Conservation (phyloP, 306 rosid genomes). For the Mimosa bimucronata region DNA sequence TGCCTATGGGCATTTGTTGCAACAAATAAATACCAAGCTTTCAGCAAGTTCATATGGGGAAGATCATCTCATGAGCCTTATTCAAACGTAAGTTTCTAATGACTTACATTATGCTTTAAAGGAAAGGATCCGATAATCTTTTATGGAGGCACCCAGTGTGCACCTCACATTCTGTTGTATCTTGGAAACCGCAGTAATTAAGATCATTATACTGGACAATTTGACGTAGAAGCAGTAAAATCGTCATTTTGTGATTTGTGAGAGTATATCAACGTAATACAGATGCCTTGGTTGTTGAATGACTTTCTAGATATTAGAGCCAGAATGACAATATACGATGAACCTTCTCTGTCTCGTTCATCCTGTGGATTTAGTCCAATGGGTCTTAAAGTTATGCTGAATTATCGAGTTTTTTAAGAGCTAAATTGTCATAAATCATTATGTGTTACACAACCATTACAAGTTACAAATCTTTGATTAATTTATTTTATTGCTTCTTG, state of each 20-base stretch:
- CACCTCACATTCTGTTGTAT: neutral
- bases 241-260: too few relatives aligned
- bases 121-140: neutral
- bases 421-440: neutral
- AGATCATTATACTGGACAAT: too few relatives aligned
- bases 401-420: neutral
- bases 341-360: neutral
- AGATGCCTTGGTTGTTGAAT: neutral
- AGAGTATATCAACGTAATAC: too few relatives aligned
- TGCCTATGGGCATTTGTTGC: conserved; percentile 73
- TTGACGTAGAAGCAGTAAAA: too few relatives aligned
- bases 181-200: too few relatives aligned
- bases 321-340: neutral
- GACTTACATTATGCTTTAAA: neutral
- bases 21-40: conserved; percentile 77
- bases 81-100: conserved; percentile 73
- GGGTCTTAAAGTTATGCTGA: neutral
- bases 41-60: conserved; percentile 91
- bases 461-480: neutral
- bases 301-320: neutral
- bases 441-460: neutral
- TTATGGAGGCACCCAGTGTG: neutral
- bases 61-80: conserved; percentile 88
- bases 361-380: neutral
- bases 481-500: conserved; percentile 26